A percentile compares a stretch with the other conserved stretches of the same genome.
Conservation (phyloP, 2,329 filamentous ascomycete species). For the Ophiocordyceps unilateralis region DNA sequence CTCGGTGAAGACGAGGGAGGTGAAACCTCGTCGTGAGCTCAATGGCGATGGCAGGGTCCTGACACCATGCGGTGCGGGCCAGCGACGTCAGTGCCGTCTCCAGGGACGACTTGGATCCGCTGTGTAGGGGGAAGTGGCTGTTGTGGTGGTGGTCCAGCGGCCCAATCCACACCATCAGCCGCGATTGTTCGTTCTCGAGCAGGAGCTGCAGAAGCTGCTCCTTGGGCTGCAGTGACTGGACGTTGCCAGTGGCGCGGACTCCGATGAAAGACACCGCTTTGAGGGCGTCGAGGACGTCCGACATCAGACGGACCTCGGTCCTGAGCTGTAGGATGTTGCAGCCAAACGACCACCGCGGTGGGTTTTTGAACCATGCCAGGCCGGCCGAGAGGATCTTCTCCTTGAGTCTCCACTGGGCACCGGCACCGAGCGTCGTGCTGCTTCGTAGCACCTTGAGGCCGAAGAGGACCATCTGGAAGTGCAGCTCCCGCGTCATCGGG, state of each 20-base stretch:
- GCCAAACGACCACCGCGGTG: conserved; percentile 86
- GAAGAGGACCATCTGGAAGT: conserved; percentile 75
- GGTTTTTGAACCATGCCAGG: conserved; percentile 71
- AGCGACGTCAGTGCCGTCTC: conserved; percentile 40
- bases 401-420: conserved; percentile 66
- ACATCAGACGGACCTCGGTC: conserved; percentile 70
- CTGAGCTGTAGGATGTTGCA: conserved; percentile 88
- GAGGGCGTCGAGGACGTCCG: conserved; percentile 54
- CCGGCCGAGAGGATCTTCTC: conserved; percentile 77
- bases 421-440: conserved; percentile 45
- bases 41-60: conserved; percentile 73
- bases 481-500: conserved; percentile 78
- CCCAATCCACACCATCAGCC: conserved; percentile 77
- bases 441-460: conserved; percentile 61
- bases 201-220: conserved; percentile 69
- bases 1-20: conserved; percentile 51
- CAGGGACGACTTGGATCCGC: conserved; percentile 19
- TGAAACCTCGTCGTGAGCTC: conserved; percentile 69
- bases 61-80: conserved; percentile 70
- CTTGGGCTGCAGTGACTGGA: conserved; percentile 56
- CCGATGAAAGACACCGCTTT: conserved; percentile 46
- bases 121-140: conserved; percentile 19
- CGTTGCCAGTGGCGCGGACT: conserved; percentile 28
- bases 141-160: conserved; percentile 49
- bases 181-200: conserved; percentile 67